phyloP scores from a whole-genome alignment of 176 grass and related monocot genomes.

The Eleusine indica region DNA sequence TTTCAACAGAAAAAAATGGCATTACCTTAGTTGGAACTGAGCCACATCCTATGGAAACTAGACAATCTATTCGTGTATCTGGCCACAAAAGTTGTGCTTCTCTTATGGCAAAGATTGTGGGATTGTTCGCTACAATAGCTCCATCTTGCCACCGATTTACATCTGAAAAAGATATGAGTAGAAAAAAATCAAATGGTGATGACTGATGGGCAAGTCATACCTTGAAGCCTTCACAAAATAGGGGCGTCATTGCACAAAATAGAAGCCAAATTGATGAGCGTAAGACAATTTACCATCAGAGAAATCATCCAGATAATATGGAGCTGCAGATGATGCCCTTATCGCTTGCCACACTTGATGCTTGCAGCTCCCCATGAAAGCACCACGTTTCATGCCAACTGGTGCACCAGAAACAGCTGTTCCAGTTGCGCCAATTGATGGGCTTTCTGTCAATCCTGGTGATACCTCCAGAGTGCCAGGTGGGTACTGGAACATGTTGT shows the following conservation, averaged over 20 bases:
- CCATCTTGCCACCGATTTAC: constrained; percentile 97
- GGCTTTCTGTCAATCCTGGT: constrained; percentile 65
- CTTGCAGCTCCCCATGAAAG: constrained; percentile 98
- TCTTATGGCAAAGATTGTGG: constrained; percentile 97
- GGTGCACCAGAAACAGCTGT: constrained; percentile 61
- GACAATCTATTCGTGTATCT: constrained; percentile 92
- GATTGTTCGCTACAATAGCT: constrained; percentile 98
- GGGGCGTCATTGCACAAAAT: constrained; percentile 15
- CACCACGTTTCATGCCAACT: constrained; percentile 75
- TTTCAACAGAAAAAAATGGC: background rate
- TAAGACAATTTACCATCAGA: constrained; percentile 76
- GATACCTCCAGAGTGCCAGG: constrained; percentile 80
- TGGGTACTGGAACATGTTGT: constrained; percentile 76
- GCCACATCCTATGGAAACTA: constrained; percentile 92
- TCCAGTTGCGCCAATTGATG: constrained; percentile 52
- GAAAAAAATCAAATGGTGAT: constrained; percentile 33
- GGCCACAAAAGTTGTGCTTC: constrained; percentile 98
- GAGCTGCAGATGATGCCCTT: constrained; percentile 98
- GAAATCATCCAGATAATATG: constrained; percentile 99
- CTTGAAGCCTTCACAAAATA: constrained; percentile 32
- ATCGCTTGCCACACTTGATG: constrained; percentile 91
- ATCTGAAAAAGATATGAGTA: constrained; percentile 51
- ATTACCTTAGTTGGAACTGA: constrained; percentile 96
- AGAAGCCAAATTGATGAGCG: background rate
- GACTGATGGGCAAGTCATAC: constrained; percentile 5